Base-by-base conservation (phyloP, 306 rosid species). In the Gastrolobium villosum region DNA sequence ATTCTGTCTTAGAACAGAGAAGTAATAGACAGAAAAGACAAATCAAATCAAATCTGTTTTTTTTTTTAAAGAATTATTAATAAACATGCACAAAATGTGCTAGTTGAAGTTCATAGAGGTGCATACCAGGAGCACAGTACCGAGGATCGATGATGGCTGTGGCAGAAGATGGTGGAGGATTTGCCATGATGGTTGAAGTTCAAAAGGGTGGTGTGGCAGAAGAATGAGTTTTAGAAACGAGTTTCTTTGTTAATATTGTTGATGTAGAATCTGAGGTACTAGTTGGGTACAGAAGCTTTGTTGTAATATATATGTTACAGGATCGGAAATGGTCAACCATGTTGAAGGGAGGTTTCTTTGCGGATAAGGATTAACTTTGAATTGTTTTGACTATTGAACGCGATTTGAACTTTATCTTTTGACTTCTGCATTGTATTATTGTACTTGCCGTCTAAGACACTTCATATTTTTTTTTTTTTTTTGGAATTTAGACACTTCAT, bases 121-220 rank as follows among this genome's bases (percentile, higher is more conserved):
- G 45, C 6, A 67, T 67, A 69, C 74, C 74, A 32, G 74, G 73
- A 45, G 73, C 45, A 49, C 74, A 69, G 10, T 32, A 69, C 26
- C 7, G 60, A 35, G 45, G 11, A 1, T 4, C n/a, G 8, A 69
- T 34, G 7, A 69, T 49, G 60, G 61, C 14, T 1, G 44, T 48
- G 34, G 43, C 5, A 68, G 56, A 46, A 1, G 14, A 10, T 68
- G 11, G 56, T 31, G 74, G 59, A 31, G 31, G 57, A 30, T 31
- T 68, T 46, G 32, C 31, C 74, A 68, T 46, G 44, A 2, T 45
- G 10, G 15, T 68, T 39, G 13, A 5, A 56, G 36, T 26, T 6
- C 50, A 20, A 20, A 20, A 20, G 26, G 26, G 26, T 20, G 26
- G 26, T n/a, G n/a, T 20, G 26, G 26, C 26, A 20, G 26, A 20